Percentiles rank a stretch among this genome's conserved stretches.
phyloP scores from a whole-genome alignment of 257 asterid species.

The Solanum paucissectum region DNA sequence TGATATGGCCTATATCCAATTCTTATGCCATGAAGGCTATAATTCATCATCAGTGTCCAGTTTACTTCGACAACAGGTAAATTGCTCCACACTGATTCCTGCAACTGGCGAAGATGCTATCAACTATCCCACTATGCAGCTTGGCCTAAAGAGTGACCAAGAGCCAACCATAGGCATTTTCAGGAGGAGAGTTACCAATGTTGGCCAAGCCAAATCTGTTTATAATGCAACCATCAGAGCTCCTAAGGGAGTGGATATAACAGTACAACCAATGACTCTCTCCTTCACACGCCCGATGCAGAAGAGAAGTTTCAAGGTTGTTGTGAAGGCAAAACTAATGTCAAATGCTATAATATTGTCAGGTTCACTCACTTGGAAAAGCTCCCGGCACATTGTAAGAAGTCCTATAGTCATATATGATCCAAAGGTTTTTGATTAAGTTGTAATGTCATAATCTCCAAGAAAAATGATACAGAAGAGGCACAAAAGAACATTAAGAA shows the following conservation, averaged over 20 bases:
- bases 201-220: slow-evolving; percentile 37
- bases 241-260: slow-evolving; percentile 56
- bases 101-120: slow-evolving; percentile 56
- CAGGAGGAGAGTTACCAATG: slow-evolving; percentile 60
- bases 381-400: slow-evolving; percentile 37
- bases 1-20: slow-evolving; percentile 53
- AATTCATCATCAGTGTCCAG: slow-evolving; percentile 36
- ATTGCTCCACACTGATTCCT: slow-evolving; percentile 66
- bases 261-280: slow-evolving; percentile 47
- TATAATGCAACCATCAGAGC: slow-evolving; percentile 65
- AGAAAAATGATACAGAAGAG: neutral
- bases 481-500: neutral
- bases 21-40: slow-evolving; percentile 77
- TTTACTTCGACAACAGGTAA: slow-evolving; percentile 29
- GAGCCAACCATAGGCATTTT: slow-evolving; percentile 51
- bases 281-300: slow-evolving; percentile 33
- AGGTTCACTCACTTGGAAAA: slow-evolving; percentile 68
- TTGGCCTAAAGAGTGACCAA: slow-evolving; percentile 33
- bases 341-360: slow-evolving; percentile 25
- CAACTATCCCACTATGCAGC: slow-evolving; percentile 92
- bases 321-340: slow-evolving; percentile 59
- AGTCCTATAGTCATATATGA: slow-evolving; percentile 57
- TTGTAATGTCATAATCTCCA: neutral
- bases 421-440: slow-evolving; percentile 24
- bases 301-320: slow-evolving; percentile 57